Base-by-base conservation (phyloP, 495 filamentous ascomycete species). In the Penicillium pancosmium region DNA sequence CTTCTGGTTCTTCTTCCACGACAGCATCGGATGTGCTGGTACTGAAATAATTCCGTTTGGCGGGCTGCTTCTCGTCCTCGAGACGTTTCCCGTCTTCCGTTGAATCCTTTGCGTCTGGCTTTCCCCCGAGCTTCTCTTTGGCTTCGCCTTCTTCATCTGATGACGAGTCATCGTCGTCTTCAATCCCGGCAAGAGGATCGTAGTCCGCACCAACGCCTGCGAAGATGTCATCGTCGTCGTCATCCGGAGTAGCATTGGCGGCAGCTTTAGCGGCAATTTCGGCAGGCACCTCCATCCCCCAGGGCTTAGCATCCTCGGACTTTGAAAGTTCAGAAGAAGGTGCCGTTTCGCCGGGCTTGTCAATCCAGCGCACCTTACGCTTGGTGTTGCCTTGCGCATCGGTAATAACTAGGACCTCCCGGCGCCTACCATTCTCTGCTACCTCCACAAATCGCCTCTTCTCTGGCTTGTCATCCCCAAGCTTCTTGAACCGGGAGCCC, bases 331-430 rank as follows among this genome's bases (percentile, higher is more conserved):
- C 50, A 25, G 55, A 44, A 18, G 51, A 27, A 41, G 67, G 33
- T 13, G 73, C 78, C 47, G 79, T 67, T 35, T 70, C 62, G 33
- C 77, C 73, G 2, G 71, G 67, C 79, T 74, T 74, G 57, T 81
- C 77, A 27, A 80, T 59, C 77, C 77, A 80, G 15, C 76, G 63
- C 16, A 93, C 82, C 73, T 96, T 98, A 59, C 91, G 83, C 71
- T 95, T 94, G 58, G 90, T 89, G 47, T 92, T 88, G 9, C 94
- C 95, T 59, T 97, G 83, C 46, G 90, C 88, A 68, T 96, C 92
- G 8, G 91, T 84, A 15, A 92, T 89, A 57, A 96, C 87, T 54
- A 97, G 79, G 4, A 97, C 85, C 68, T 97, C 91, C 50, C 91
- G 78, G 5, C 92, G 88, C 55, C 86, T 84, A 0, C 77, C 77